Percentiles rank a stretch among this genome's conserved stretches.
These are phyloP conservation scores for Globisporangium perplexum DNA, from an alignment of 352 stramenopile species.

Conservation along the genomic window DNA sequence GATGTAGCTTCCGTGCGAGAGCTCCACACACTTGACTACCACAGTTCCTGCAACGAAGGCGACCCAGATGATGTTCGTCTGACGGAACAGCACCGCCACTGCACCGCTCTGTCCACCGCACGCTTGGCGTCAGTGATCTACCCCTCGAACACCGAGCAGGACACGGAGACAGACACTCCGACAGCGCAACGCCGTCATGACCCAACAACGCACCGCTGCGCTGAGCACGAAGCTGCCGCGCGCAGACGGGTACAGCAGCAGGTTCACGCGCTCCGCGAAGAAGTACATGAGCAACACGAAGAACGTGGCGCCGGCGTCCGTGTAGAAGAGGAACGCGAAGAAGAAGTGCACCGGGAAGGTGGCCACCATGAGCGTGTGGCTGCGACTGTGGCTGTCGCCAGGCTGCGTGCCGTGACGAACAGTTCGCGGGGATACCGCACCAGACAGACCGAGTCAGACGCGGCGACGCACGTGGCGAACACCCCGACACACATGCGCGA, in stretches of 20 bases:
- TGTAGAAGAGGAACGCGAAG: conserved; percentile 90
- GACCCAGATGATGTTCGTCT: conserved; percentile 92
- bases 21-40: conserved; percentile 62
- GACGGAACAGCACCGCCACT: conserved; percentile 76
- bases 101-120: conserved; percentile 44
- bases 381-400: conserved; percentile 32
- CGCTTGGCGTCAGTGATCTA: background rate
- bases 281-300: conserved; percentile 86
- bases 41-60: conserved; percentile 76
- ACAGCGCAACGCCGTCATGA: no score
- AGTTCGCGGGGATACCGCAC: no score
- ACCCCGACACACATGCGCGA: background rate
- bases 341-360: conserved; percentile 85
- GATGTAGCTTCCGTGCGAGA: conserved; percentile 56
- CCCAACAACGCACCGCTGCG: conserved; percentile 33
- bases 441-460: background rate
- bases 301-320: conserved; percentile 78
- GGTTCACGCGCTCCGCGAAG: conserved; percentile 47
- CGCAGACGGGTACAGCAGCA: conserved; percentile 25
- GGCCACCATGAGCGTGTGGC: conserved; percentile 67
- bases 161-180: background rate
- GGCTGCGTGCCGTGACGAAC: conserved; percentile 18
- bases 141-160: background rate
- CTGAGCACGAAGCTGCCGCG: conserved; percentile 47
- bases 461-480: background rate